Base-by-base conservation (phyloP, 1,284 basidiomycete species). In the Phaffia rhodozyma region DNA sequence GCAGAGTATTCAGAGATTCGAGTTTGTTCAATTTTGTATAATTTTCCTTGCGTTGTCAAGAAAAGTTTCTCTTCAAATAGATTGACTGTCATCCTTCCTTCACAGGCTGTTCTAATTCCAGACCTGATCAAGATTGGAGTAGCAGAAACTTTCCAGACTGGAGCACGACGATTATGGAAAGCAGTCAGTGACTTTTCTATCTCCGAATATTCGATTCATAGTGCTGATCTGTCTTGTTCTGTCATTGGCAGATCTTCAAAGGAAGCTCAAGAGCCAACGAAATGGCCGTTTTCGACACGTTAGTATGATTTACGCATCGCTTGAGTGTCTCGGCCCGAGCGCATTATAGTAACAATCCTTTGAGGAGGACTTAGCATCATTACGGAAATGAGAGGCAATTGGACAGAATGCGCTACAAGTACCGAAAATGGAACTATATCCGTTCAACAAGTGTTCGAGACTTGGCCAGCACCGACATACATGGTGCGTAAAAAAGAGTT, bases 391-490 rank as follows among this genome's bases (percentile, higher is more conserved):
- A 6, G 20, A 13, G 63, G 63, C n/a, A 50, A 47, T 6, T 65
- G 63, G 63, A 54, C 63, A 25, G 63, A 65, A 3, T 65, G 63
- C 55, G 58, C 63, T 32, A 65, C 63, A 29, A 34, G 38, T 23
- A 65, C 63, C 43, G 63, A 65, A 49, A 65, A 65, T 48, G 63
- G 63, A 16, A 65, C 63, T 13, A 65, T 65, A 54, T 60, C 58
- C 5, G 63, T 65, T 30, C 63, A 65, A 51, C 63, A 65, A 51
- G 63, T 65, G 11, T 65, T 65, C n/a, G 63, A 65, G 21, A 61
- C 58, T 16, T 65, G 63, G 63, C 63, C 63, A 18, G 49, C 58
- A 13, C 49, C 55, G n/a, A 38, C 29, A 13, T 60, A 38, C 54
- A 65, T 65, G 63, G 62, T 63, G 21, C 6, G 56, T 52, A n/a